These are phyloP conservation scores for Mucor irregularis DNA, from an alignment of 371 early-diverging fungal species.

Conservation along the genomic window DNA sequence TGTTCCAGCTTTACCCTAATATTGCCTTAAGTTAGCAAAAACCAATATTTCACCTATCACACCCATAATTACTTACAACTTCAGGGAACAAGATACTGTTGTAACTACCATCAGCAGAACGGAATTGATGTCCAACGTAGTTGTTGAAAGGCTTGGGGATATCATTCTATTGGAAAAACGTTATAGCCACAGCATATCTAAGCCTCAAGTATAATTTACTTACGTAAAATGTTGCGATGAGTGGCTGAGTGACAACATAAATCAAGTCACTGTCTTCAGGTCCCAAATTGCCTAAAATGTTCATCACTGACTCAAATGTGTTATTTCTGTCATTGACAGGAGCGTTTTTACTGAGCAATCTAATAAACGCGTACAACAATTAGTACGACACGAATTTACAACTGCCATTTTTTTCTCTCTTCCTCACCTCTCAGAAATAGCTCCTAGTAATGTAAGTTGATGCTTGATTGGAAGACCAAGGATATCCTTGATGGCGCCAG, in stretches of 20 bases:
- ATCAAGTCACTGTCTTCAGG: constrained; percentile 37
- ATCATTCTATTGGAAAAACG: constrained; percentile 31
- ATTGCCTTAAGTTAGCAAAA: neutral
- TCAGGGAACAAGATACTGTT: constrained; percentile 44
- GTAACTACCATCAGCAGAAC: constrained; percentile 51
- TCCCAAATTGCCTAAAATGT: constrained; percentile 36
- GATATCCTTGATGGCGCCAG: constrained; percentile 35
- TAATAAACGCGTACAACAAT: constrained; percentile 6
- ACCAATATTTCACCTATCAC: neutral
- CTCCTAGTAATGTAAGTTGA: constrained; percentile 25
- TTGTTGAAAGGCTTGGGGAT: constrained; percentile 43
- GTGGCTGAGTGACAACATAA: constrained; percentile 27
- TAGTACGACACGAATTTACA: neutral
- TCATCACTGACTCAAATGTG: constrained; percentile 46
- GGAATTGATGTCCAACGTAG: constrained; percentile 43
- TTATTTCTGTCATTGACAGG: constrained; percentile 46
- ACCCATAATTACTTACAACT: constrained; percentile 27
- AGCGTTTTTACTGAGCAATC: constrained; percentile 34
- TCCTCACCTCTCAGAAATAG: constrained; percentile 37
- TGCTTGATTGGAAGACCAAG: constrained; percentile 28
- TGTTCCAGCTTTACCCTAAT: constrained; percentile 42
- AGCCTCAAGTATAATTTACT: neutral
- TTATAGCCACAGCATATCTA: neutral
- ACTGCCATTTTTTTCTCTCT: neutral
- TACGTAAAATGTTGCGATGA: constrained; percentile 36